These are phyloP conservation scores for Bipolaris oryzae DNA, from an alignment of 2,329 filamentous ascomycete genomes.

Conservation along the genomic window DNA sequence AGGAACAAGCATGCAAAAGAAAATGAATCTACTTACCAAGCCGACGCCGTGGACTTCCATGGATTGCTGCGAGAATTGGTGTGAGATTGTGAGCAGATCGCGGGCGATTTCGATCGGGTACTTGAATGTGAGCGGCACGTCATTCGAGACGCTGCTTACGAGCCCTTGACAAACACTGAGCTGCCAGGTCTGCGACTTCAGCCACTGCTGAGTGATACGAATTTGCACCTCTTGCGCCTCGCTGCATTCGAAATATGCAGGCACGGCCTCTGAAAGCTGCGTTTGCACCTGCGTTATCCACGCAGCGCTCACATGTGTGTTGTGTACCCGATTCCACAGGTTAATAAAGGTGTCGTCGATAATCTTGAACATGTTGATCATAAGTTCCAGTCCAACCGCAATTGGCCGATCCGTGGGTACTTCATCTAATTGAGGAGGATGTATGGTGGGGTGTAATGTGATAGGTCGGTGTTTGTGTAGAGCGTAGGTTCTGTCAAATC, in stretches of 20 bases:
- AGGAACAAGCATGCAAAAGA: slow-evolving; percentile 18
- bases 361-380: slow-evolving; percentile 66
- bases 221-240: slow-evolving; percentile 73
- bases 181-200: slow-evolving; percentile 74
- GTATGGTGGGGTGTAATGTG: slow-evolving; percentile 65
- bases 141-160: slow-evolving; percentile 63
- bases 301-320: slow-evolving; percentile 52
- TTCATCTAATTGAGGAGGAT: slow-evolving; percentile 57
- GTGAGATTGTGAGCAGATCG: slow-evolving; percentile 66
- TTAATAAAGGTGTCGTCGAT: slow-evolving; percentile 68
- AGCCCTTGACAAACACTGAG: slow-evolving; percentile 70
- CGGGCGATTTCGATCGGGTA: slow-evolving; percentile 68
- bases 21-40: slow-evolving; percentile 60
- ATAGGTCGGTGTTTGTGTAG: slow-evolving; percentile 68
- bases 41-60: slow-evolving; percentile 78
- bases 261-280: slow-evolving; percentile 59
- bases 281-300: slow-evolving; percentile 57
- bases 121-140: slow-evolving; percentile 66
- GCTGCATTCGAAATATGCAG: slow-evolving; percentile 62
- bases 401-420: slow-evolving; percentile 61
- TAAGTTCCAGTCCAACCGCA: slow-evolving; percentile 63
- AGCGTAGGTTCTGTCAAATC: slow-evolving; percentile 61
- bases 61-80: slow-evolving; percentile 72
- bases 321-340: slow-evolving; percentile 65
- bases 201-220: slow-evolving; percentile 72